Base-by-base conservation (phyloP, 1,139 yeast genomes). In the Suhomyces guaymorum region DNA sequence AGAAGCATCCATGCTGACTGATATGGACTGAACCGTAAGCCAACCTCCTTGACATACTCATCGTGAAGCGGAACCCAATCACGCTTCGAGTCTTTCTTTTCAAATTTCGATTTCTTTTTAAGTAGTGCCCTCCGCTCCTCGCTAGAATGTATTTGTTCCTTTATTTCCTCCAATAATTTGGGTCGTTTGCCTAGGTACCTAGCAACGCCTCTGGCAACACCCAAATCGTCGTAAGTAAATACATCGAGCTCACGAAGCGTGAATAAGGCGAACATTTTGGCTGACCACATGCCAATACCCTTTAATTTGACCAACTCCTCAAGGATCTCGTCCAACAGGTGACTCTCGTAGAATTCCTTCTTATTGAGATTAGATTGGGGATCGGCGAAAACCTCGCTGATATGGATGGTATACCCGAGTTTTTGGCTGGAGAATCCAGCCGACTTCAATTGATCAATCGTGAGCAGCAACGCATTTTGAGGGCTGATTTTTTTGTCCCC, bases 221-320 rank as follows among this genome's bases (percentile, higher is more conserved):
- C 97, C 36, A 89, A 63, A 59, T 90, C 97, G 22, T 82, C 89
- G 10, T 77, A 67, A 2, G 94, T 84, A 57, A 87, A 86, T 0
- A 86, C 77, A 53, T 89, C 82, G 54, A 75, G 54, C 40, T 85
- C 72, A 20, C 72, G 72, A 30, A 89, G 61, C 0, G 85, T 83
- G 52, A 88, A 87, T 14, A 82, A 55, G 12, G 84, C 62, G 60
- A 88, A 89, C 96, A 89, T 89, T 39, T 83, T 85, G 0, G 95
- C 94, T 7, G 90, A 80, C 97, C 97, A 89, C 1, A 79, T 75
- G 0, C 97, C 97, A 21, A 89, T 75, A 0, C 97, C 97, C 52
- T 87, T 85, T 37, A 88, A 63, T 24, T 51, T 49, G 1, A 79
- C 78, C 35, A 88, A 58, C 38, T 72, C 77, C 15, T 72, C 74